Percentiles rank a stretch among this genome's conserved stretches.
Evolutionary conservation across 1,284 basidiomycete genomes (phyloP).

Genomic region (Boletellus deceptivus): DNA sequence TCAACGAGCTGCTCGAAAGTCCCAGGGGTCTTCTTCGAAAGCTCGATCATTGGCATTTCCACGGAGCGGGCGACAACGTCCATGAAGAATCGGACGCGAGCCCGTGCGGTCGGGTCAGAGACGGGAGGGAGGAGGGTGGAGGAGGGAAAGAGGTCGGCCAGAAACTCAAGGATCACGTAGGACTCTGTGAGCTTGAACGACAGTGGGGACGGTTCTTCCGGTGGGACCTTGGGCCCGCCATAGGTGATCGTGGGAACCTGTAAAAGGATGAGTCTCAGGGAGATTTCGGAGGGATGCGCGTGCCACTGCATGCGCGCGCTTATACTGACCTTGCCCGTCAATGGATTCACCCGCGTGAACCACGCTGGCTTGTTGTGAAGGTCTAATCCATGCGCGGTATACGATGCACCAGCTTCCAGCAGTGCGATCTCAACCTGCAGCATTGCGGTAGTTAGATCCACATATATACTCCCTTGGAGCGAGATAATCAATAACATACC

Average conservation of each 20-base stretch:
- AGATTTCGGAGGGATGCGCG: neutral
- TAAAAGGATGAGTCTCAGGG: neutral
- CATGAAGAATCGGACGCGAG: conserved; percentile 59
- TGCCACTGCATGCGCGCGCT: too few species aligned
- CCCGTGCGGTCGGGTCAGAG: conserved; percentile 51
- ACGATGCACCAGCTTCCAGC: conserved; percentile 11
- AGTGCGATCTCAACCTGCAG: conserved; percentile 20
- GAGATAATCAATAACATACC: neutral
- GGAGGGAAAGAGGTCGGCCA: conserved; percentile 53
- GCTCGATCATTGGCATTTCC: neutral
- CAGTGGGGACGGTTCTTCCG: conserved; percentile 56
- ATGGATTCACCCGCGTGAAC: conserved; percentile 12
- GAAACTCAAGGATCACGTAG: conserved; percentile 59
- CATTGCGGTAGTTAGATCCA: neutral
- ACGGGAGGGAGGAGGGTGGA: conserved; percentile 43
- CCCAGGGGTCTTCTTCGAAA: neutral
- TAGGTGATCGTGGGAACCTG: conserved; percentile 58
- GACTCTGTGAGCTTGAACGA: conserved; percentile 62
- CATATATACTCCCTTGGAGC: neutral
- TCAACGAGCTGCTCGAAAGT: conserved; percentile 3
- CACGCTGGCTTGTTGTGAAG: conserved; percentile 15
- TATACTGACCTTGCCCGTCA: conserved; percentile 14
- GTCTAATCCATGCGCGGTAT: conserved; percentile 5
- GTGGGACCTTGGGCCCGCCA: conserved; percentile 49
- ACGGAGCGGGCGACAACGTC: conserved; percentile 41